Conservation (phyloP, 306 rosid species). For the Glycine latifolia region DNA sequence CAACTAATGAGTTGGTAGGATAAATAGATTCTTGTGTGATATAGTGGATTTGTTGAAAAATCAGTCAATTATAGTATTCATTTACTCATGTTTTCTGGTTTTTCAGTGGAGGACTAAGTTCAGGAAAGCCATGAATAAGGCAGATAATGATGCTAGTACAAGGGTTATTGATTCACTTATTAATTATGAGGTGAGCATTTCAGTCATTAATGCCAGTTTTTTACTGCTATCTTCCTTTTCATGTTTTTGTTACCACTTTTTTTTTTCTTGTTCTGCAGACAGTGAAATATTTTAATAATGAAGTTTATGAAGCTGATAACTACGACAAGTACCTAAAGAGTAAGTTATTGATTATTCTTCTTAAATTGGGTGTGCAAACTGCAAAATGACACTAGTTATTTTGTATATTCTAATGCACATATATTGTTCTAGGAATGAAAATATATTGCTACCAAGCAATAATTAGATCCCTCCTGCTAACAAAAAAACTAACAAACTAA, state of each 20-base stretch:
- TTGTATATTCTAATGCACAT: background rate
- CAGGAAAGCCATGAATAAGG: constrained; percentile 95
- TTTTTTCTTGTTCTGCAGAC: constrained; percentile 61
- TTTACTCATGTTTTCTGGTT: constrained; percentile 45
- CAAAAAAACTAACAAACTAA: too few relatives aligned
- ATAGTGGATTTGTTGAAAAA: constrained; percentile 26
- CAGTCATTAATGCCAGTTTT: constrained; percentile 19
- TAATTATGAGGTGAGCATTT: constrained; percentile 83
- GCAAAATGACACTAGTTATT: background rate
- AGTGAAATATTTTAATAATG: constrained; percentile 94
- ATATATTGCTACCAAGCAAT: constrained; percentile 18
- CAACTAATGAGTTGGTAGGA: constrained; percentile 29
- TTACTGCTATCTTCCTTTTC: constrained; percentile 10
- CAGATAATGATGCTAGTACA: constrained; percentile 93
- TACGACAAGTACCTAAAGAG: constrained; percentile 83
- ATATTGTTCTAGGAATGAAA: constrained; percentile 1
- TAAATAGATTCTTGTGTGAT: constrained; percentile 26
- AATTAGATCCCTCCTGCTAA: background rate
- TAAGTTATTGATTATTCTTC: constrained; percentile 61
- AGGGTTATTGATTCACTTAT: constrained; percentile 91
- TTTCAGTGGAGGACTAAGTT: constrained; percentile 98
- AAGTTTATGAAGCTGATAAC: constrained; percentile 76
- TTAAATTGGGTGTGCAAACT: constrained; percentile 9
- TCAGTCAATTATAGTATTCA: constrained; percentile 11
- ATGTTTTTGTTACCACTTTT: constrained; percentile 10